A percentile compares a stretch with the other conserved stretches of the same genome.
These are phyloP conservation scores for Phyllosticta paracitricarpa DNA, from an alignment of 2,329 filamentous ascomycete species.

Conservation along the genomic window DNA sequence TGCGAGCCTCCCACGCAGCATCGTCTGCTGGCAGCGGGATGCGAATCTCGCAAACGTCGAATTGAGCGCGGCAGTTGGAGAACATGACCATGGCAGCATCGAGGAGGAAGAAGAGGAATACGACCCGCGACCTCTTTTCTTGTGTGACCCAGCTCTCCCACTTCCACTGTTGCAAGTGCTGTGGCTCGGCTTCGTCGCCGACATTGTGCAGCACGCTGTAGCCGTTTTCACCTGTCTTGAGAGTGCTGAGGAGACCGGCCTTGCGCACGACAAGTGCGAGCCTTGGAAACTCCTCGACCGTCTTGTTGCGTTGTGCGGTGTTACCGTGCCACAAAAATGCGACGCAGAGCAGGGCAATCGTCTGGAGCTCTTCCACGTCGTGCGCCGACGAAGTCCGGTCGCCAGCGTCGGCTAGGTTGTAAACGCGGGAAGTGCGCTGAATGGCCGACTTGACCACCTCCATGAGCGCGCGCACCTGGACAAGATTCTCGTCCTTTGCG, in stretches of 20 bases:
- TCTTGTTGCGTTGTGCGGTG: constrained; percentile 52
- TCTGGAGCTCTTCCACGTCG: constrained; percentile 56
- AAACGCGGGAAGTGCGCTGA: constrained; percentile 45
- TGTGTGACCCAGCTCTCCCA: constrained; percentile 62
- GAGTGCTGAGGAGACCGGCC: constrained; percentile 46
- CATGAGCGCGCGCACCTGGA: constrained; percentile 59
- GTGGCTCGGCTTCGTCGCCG: constrained; percentile 23
- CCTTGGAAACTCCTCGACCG: constrained; percentile 48
- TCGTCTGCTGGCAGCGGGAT: constrained; percentile 64
- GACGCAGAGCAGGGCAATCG: constrained; percentile 51
- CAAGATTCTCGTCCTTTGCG: constrained; percentile 50
- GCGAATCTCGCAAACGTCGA: constrained; percentile 54
- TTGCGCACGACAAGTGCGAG: constrained; percentile 49
- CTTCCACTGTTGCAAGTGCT: constrained; percentile 40
- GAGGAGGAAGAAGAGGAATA: constrained; percentile 55
- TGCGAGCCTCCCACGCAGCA: constrained; percentile 60
- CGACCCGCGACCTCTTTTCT: constrained; percentile 55
- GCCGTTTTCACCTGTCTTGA: constrained; percentile 35
- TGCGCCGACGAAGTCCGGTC: constrained; percentile 27
- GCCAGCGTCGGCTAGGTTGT: constrained; percentile 26
- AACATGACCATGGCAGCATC: constrained; percentile 59
- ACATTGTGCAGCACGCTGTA: constrained; percentile 54
- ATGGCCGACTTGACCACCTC: constrained; percentile 51
- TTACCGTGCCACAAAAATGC: constrained; percentile 63
- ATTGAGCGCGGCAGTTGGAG: constrained; percentile 56